Evolutionary conservation across 148 eudicot genomes (phyloP).

Genomic region (Spergularia bocconei): DNA sequence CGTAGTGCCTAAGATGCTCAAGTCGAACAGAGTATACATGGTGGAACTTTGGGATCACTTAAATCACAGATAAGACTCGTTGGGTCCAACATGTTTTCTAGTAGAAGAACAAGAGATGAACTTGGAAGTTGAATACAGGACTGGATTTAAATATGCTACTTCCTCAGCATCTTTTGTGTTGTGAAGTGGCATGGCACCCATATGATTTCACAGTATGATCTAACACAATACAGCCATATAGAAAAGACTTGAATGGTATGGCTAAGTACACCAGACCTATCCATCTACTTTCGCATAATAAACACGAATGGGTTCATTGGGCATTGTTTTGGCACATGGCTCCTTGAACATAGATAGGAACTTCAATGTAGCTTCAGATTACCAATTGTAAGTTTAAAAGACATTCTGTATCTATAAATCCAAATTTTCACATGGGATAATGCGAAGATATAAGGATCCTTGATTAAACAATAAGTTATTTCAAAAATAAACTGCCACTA

Average conservation of each 20-base stretch:
- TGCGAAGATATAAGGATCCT: neutral
- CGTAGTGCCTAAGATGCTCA: neutral
- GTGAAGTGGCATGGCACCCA: too few relatives aligned
- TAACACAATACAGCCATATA: too few relatives aligned
- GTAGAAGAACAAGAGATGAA: neutral
- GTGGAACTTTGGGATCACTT: too few relatives aligned
- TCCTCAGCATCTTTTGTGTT: neutral
- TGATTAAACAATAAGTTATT: neutral
- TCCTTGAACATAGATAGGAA: conserved; percentile 4
- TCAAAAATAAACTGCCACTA: neutral
- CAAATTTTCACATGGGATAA: neutral
- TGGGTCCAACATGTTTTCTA: neutral
- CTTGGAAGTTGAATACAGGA: neutral
- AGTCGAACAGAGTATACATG: neutral
- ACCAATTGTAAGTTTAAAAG: neutral
- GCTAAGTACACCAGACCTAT: neutral
- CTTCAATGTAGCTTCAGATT: neutral
- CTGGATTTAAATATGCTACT: neutral
- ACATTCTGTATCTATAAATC: neutral
- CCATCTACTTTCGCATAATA: neutral
- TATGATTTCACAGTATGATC: too few relatives aligned
- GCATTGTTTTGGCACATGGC: neutral
- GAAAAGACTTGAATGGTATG: neutral
- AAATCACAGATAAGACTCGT: too few relatives aligned
- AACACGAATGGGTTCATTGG: neutral